Evolutionary conservation across 352 stramenopile species (phyloP).

Genomic region (Aphanomyces invadans): DNA sequence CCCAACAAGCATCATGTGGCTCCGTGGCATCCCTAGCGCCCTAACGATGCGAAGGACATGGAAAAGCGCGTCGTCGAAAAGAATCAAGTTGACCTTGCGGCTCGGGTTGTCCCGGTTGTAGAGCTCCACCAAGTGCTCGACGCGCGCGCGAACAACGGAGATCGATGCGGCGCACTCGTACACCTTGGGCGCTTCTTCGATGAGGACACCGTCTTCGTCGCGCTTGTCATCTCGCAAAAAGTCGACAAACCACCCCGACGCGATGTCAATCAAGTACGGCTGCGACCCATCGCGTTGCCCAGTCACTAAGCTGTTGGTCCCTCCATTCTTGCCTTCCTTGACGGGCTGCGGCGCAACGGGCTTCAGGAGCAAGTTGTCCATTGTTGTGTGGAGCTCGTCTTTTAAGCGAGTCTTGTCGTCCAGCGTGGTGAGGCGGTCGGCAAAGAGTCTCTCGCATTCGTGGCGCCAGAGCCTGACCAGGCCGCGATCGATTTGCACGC

Average conservation of each 20-base stretch:
- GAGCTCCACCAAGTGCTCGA: slow-evolving; percentile 53
- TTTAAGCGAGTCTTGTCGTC: slow-evolving; percentile 67
- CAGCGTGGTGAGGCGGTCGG: slow-evolving; percentile 57
- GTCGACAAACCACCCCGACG: slow-evolving; percentile 55
- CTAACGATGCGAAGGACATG: slow-evolving; percentile 82
- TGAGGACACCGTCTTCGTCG: slow-evolving; percentile 74
- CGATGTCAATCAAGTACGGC: slow-evolving; percentile 14
- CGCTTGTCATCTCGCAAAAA: slow-evolving; percentile 75
- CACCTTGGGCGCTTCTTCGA: slow-evolving; percentile 69
- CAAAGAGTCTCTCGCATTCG: slow-evolving; percentile 76
- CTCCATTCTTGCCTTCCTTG: slow-evolving; percentile 29
- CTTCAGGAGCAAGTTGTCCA: slow-evolving; percentile 41
- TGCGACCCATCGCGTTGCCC: neutral
- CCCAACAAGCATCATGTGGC: slow-evolving; percentile 87
- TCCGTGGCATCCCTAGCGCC: slow-evolving; percentile 68
- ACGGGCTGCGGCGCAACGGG: slow-evolving; percentile 20
- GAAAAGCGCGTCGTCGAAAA: slow-evolving; percentile 86
- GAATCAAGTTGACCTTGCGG: slow-evolving; percentile 64
- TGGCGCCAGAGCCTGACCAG: slow-evolving; percentile 76
- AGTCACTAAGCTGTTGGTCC: neutral
- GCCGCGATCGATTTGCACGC: slow-evolving; percentile 37
- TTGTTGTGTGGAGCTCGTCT: slow-evolving; percentile 43
- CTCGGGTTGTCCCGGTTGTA: slow-evolving; percentile 81
- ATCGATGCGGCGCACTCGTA: slow-evolving; percentile 67
- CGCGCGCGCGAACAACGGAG: slow-evolving; percentile 37